These are phyloP conservation scores for Ammopiptanthus mongolicus DNA, from an alignment of 306 rosid genomes.

Conservation along the genomic window DNA sequence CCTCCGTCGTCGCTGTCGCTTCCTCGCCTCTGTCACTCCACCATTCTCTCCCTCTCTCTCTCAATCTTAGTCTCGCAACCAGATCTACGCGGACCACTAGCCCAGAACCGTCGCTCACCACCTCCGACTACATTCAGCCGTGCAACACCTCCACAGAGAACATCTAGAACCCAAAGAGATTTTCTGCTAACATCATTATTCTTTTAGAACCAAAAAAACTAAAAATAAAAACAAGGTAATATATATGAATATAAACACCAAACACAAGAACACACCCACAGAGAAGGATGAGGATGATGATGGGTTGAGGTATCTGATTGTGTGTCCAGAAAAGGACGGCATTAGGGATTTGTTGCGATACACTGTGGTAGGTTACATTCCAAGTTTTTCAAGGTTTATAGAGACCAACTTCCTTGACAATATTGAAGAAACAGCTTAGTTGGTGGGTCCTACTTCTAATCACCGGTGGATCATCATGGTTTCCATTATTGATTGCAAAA, in stretches of 20 bases:
- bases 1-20: too few relatives aligned
- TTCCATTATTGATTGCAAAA: conserved; percentile 48
- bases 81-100: too few relatives aligned
- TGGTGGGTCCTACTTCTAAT: conserved; percentile 13
- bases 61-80: too few relatives aligned
- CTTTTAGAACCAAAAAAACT: too few relatives aligned
- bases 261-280: not conserved
- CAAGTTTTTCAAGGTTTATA: conserved; percentile 33
- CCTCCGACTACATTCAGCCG: too few relatives aligned
- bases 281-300: not conserved
- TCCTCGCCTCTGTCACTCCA: too few relatives aligned
- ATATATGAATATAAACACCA: not conserved
- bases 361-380: conserved; percentile 19
- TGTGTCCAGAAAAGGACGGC: conserved; percentile 58
- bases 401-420: conserved; percentile 11
- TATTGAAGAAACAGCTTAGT: not conserved
- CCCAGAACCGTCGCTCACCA: too few relatives aligned
- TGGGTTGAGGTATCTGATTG: conserved; percentile 38
- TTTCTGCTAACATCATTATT: too few relatives aligned
- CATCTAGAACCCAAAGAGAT: too few relatives aligned
- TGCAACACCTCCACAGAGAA: too few relatives aligned
- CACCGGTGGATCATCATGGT: conserved; percentile 55
- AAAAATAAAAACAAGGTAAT: too few relatives aligned
- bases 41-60: too few relatives aligned
- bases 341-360: conserved; percentile 38